Evolutionary conservation across 805 yeast genomes (phyloP).

Genomic region (Lipomyces starkeyi): DNA sequence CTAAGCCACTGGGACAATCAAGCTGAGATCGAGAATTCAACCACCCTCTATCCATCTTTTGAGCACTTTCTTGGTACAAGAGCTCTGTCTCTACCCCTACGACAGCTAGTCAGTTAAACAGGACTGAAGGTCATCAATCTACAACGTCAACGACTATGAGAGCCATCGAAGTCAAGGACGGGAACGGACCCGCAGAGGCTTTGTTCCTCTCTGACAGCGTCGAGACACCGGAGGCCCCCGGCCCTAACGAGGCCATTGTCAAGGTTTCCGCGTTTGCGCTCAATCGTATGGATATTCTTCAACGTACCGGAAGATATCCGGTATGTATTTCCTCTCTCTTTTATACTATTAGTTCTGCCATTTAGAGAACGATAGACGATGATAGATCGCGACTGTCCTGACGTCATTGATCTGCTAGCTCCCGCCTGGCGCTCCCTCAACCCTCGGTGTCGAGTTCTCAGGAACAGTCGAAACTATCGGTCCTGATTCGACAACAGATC

Average conservation of each 20-base stretch:
- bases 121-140: background rate
- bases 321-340: conserved; percentile 1
- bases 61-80: background rate
- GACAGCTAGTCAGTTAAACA: background rate
- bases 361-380: background rate
- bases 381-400: background rate
- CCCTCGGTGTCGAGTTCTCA: conserved; percentile 49
- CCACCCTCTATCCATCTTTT: too few relatives aligned
- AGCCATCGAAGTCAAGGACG: conserved; percentile 42
- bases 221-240: conserved; percentile 37
- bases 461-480: conserved; percentile 41
- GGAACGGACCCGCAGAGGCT: conserved; percentile 42
- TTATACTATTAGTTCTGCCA: background rate
- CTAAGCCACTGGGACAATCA: too few relatives aligned
- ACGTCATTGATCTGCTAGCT: conserved; percentile 17
- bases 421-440: conserved; percentile 44
- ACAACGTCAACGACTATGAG: conserved; percentile 39
- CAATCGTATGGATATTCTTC: conserved; percentile 47
- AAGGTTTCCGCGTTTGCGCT: conserved; percentile 47
- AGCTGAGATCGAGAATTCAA: too few relatives aligned
- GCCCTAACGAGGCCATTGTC: conserved; percentile 43
- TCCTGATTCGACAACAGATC: conserved; percentile 42
- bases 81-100: background rate
- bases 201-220: conserved; percentile 40
- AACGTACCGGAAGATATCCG: conserved; percentile 44